These are phyloP conservation scores for Vanilla planifolia DNA, from an alignment of 106 monocot genomes.

Conservation along the genomic window DNA sequence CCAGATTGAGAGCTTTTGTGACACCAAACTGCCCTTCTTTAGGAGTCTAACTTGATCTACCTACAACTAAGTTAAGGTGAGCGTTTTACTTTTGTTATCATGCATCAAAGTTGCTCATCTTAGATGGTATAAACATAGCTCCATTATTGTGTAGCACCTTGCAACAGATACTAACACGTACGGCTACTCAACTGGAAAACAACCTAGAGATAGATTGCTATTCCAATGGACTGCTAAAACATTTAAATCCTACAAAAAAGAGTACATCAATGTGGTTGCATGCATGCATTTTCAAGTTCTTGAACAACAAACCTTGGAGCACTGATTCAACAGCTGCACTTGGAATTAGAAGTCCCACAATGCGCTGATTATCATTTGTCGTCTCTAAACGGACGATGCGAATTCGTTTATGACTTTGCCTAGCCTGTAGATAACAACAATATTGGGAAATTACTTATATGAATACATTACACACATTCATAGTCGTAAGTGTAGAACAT, in stretches of 20 bases:
- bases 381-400: conserved; percentile 84
- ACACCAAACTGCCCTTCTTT: background rate
- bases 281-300: background rate
- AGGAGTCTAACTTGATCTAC: background rate
- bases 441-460: conserved; percentile 5
- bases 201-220: background rate
- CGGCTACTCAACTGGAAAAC: no score
- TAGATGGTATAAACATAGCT: no score
- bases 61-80: background rate
- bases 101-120: no score
- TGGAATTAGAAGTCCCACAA: conserved; percentile 86
- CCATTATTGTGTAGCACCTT: background rate
- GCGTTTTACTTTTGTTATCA: no score
- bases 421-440: conserved; percentile 34
- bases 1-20: no score
- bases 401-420: conserved; percentile 77
- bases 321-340: conserved; percentile 83
- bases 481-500: background rate
- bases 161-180: background rate
- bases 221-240: background rate
- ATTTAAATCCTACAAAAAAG: background rate
- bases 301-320: conserved; percentile 59
- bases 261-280: background rate
- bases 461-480: background rate
- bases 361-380: conserved; percentile 47